Percentiles rank a stretch among this genome's conserved stretches.
phyloP scores from a whole-genome alignment of 257 asterid genomes.

The Primulina eburnea region DNA sequence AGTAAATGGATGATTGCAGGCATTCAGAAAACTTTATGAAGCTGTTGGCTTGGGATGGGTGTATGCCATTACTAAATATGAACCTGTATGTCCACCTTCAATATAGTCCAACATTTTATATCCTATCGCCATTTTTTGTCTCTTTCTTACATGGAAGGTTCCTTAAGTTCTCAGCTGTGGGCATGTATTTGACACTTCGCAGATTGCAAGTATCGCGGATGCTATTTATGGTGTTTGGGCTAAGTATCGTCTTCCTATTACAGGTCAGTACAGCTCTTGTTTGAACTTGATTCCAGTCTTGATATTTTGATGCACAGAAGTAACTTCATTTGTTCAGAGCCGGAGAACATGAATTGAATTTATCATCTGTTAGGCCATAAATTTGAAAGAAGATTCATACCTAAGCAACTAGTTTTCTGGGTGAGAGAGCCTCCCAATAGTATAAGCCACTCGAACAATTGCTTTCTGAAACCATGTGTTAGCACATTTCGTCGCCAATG shows the following conservation, averaged over 20 bases:
- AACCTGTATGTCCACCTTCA: slow-evolving; percentile 60
- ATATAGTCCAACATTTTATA: not conserved
- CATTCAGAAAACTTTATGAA: slow-evolving; percentile 76
- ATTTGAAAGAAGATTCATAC: too few relatives aligned
- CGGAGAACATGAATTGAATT: not conserved
- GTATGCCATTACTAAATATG: slow-evolving; percentile 80
- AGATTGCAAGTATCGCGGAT: slow-evolving; percentile 74
- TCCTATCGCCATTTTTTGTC: not conserved
- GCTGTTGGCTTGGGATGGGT: slow-evolving; percentile 91
- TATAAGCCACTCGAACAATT: too few relatives aligned
- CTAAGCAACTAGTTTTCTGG: too few relatives aligned
- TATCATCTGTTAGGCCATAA: not conserved
- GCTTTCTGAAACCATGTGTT: too few relatives aligned
- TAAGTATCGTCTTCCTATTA: slow-evolving; percentile 78
- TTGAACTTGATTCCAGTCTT: not conserved
- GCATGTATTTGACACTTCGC: slow-evolving; percentile 26
- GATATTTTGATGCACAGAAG: not conserved
- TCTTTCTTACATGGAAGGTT: slow-evolving; percentile 1
- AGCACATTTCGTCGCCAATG: too few relatives aligned
- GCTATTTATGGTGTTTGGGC: slow-evolving; percentile 84
- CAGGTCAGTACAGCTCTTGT: slow-evolving; percentile 41
- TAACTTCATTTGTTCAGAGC: too few relatives aligned
- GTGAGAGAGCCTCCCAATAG: too few relatives aligned
- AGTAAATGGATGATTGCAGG: slow-evolving; percentile 40
- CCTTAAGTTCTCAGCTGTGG: not conserved